These are phyloP conservation scores for Tricholoma furcatifolium DNA, from an alignment of 768 basidiomycete species.

Conservation along the genomic window DNA sequence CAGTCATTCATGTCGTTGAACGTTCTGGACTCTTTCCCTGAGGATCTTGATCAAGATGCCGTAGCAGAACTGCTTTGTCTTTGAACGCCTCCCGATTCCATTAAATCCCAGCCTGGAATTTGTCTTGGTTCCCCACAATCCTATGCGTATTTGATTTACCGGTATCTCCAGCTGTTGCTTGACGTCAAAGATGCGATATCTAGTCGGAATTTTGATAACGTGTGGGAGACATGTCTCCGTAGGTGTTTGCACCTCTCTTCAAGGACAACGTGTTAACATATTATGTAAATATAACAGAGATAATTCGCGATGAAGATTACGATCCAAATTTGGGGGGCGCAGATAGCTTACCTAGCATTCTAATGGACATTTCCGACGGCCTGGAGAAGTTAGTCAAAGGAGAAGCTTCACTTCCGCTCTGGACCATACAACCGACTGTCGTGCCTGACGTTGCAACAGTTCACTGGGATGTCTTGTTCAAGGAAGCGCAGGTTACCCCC, in stretches of 20 bases:
- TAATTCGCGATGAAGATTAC: too few relatives aligned
- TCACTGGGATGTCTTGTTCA: background rate
- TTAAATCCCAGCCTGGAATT: background rate
- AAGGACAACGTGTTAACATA: too few relatives aligned
- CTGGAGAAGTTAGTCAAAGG: background rate
- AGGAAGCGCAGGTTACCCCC: background rate
- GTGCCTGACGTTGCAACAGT: background rate
- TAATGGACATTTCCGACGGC: background rate
- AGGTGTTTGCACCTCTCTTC: background rate
- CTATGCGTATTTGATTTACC: background rate
- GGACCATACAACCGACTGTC: background rate
- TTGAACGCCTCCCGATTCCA: background rate
- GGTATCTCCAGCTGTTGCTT: background rate
- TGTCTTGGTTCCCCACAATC: background rate
- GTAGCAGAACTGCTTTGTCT: background rate
- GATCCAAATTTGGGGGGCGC: too few relatives aligned
- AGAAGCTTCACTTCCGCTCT: background rate
- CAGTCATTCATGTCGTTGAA: too few relatives aligned
- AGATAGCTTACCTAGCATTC: too few relatives aligned
- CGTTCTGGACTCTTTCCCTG: too few relatives aligned
- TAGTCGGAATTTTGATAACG: background rate
- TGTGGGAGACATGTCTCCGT: background rate
- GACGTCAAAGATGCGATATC: background rate
- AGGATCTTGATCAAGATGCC: background rate
- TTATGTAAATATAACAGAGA: background rate